Percentiles rank a stretch among this genome's conserved stretches.
These are phyloP conservation scores for Cutaneotrichosporon sp. DNA, from an alignment of 1,284 basidiomycete species.

Conservation along the genomic window DNA sequence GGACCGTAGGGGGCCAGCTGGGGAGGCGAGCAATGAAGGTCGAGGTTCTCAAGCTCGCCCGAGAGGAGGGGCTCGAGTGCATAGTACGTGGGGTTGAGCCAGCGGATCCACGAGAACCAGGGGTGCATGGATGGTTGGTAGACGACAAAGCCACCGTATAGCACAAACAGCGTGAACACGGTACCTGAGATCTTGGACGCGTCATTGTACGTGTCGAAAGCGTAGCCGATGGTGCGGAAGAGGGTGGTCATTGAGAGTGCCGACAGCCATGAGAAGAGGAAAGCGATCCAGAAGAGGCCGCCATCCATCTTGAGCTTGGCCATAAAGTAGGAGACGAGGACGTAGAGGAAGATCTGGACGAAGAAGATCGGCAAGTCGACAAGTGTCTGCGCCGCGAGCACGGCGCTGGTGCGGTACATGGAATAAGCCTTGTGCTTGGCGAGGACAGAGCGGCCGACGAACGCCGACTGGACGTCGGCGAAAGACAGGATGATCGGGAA, in stretches of 20 bases:
- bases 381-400: conserved; percentile 64
- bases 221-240: conserved; percentile 47
- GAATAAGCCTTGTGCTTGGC: conserved; percentile 56
- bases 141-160: conserved; percentile 45
- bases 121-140: conserved; percentile 44
- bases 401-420: conserved; percentile 52
- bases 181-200: conserved; percentile 48
- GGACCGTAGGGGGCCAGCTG: conserved; percentile 52
- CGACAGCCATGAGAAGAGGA: conserved; percentile 37
- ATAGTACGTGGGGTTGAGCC: conserved; percentile 44
- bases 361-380: conserved; percentile 57
- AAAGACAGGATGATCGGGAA: conserved; percentile 57
- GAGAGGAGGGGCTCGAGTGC: conserved; percentile 38
- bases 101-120: conserved; percentile 32
- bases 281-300: conserved; percentile 49
- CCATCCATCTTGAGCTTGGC: conserved; percentile 32
- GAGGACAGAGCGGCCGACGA: conserved; percentile 70
- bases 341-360: conserved; percentile 51
- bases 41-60: conserved; percentile 55
- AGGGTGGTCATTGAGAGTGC: conserved; percentile 38
- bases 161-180: conserved; percentile 39
- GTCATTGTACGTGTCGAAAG: conserved; percentile 45
- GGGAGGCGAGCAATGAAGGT: conserved; percentile 48
- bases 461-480: conserved; percentile 71
- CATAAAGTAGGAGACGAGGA: conserved; percentile 51